Evolutionary conservation across 257 asterid species (phyloP), one percentile per base, ranked within the genome.

Genomic region (Nicotiana tabacum): DNA sequence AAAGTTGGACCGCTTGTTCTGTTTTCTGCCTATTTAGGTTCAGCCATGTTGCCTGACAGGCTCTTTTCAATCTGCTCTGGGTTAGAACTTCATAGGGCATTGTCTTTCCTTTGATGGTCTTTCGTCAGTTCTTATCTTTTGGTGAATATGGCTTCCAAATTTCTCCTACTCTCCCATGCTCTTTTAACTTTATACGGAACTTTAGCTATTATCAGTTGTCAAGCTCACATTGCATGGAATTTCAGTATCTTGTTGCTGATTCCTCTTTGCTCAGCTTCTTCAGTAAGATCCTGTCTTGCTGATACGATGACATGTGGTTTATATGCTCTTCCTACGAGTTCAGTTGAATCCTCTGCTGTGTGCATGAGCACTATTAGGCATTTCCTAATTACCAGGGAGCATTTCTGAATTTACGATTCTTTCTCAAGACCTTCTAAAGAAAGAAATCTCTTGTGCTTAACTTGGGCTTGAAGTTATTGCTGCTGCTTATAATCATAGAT

Each of bases 71-170:
- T 88, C 60, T 84, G 89, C 87, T 87, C 86, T 83, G 79, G 85
- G 29, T 66, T 88, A 85, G 89, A 74, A 84, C 82, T 85, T 84
- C 66, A 76, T 88, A 84, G 90, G 93, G 82, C 66, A 32, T 27
- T 88, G 72, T 90, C 90, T 87, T 86, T 88, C 90, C 93, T 79
- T 89, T 66, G 86, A 66, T 32, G 43, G 32, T 60, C 65, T 83
- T 55, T 82, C 53, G 78, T 78, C 83, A 56, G 81, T 69, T 82
- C 87, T 79, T 82, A 53, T 24, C 77, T 24, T 74, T 81, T 81
- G 78, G 21, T 66, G 72, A 77, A 32, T 13, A 55, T 43, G 83
- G 55, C 82, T 84, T 84, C 86, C 81, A 66, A 78, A 83, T 48
- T 65, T 82, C 77, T 84, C 85, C 82, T 39, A 51, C 70, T 21